Percentiles rank a stretch among this genome's conserved stretches.
Conservation (phyloP, 768 basidiomycete species). For the Trametes elegans region DNA sequence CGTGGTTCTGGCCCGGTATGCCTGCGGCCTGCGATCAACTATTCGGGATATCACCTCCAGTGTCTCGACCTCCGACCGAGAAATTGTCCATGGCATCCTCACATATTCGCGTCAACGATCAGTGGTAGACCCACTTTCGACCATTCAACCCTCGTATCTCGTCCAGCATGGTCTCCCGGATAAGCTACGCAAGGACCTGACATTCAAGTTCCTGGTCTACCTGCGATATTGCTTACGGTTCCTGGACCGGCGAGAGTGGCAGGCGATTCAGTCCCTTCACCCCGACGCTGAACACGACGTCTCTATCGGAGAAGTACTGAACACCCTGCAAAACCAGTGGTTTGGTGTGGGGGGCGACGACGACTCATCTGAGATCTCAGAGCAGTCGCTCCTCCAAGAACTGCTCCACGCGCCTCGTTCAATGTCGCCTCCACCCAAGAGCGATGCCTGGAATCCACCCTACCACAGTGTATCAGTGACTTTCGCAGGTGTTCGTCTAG, state of each 20-base stretch:
- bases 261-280: constrained; percentile 15
- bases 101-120: constrained; percentile 46
- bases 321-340: constrained; percentile 19
- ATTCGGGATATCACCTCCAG: constrained; percentile 18
- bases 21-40: neutral
- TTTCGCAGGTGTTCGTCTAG: neutral
- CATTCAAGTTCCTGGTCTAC: constrained; percentile 78
- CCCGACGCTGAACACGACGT: neutral
- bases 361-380: constrained; percentile 10
- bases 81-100: constrained; percentile 49
- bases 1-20: neutral
- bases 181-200: constrained; percentile 60
- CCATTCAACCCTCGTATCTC: constrained; percentile 81
- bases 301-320: constrained; percentile 18
- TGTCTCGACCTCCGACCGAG: constrained; percentile 32
- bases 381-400: constrained; percentile 15
- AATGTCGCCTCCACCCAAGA: neutral
- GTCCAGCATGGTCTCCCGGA: constrained; percentile 74
- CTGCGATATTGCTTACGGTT: constrained; percentile 65
- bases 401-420: constrained; percentile 5
- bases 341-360: constrained; percentile 16
- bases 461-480: neutral
- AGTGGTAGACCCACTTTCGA: constrained; percentile 73
- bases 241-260: constrained; percentile 32
- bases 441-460: neutral